Evolutionary conservation across 805 yeast genomes (phyloP), one percentile per base, ranked within the genome.

Genomic region (Suhomyces kilbournensis): DNA sequence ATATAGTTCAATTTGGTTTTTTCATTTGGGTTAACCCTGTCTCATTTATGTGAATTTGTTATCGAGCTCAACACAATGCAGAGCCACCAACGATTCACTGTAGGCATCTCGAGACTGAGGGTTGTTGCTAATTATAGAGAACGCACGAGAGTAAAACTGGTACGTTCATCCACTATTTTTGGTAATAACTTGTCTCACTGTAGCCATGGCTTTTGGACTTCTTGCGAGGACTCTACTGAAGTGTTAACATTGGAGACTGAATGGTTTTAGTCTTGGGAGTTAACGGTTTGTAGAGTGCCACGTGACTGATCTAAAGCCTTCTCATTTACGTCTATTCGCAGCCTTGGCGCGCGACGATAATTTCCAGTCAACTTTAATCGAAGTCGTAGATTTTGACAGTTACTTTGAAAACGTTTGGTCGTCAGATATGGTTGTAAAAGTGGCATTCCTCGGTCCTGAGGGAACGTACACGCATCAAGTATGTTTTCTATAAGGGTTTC

Each of bases 381-480:
- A 9, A 26, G 28, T 26, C 28, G 12, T 26, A 26, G 3, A 1
- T 9, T 26, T 8, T 3, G 12, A 26, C 28, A 14, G 35, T 7
- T 32, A 7, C 8, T 30, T 14, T 14, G 4, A 8, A 30, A 32
- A 14, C 17, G 35, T 30, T 30, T 14, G n/a, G 2, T n/a, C 32
- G 3, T 30, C 5, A 14, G 15, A 30, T 30, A 32, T 38, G 23
- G 42, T 26, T 26, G 28, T 49, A 26, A 82, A 73, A 59, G 85
- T 88, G 3, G 90, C 89, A 2, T 93, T 82, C 62, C 70, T 93
- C 48, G 99, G 98, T 0, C 99, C 99, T 0, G 75, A 75, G 48
- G 97, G 97, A 1, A 93, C 97, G 0, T 94, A 90, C 68, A 88
- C 98, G 2, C 96, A 93, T 60, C 96, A 91, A 70, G 94, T 78